Percentiles rank a stretch among this genome's conserved stretches.
These are phyloP conservation scores for Vigna hirtella DNA, from an alignment of 306 rosid genomes.

Conservation along the genomic window DNA sequence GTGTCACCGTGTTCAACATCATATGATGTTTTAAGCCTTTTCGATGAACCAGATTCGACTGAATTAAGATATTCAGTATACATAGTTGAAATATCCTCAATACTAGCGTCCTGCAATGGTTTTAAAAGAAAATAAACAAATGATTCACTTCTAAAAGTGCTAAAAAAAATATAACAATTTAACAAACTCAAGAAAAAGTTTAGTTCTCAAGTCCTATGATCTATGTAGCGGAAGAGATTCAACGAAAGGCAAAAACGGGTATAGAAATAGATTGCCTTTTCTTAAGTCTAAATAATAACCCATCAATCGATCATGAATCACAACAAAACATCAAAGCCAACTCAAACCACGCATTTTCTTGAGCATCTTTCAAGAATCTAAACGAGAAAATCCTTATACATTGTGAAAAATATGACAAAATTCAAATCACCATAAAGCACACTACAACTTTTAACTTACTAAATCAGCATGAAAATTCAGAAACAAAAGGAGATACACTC, in stretches of 20 bases:
- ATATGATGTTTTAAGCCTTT: conserved; percentile 24
- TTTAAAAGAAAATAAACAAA: conserved; percentile 13
- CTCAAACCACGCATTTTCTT: conserved; percentile 2
- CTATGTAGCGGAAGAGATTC: too few species aligned
- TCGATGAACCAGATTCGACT: conserved; percentile 10
- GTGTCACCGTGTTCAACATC: neutral
- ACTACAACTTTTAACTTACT: conserved; percentile 10
- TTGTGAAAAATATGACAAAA: conserved; percentile 21
- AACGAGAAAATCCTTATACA: conserved; percentile 34
- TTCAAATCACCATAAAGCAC: conserved; percentile 24
- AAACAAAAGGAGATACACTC: conserved; percentile 23
- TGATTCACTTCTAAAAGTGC: conserved; percentile 16
- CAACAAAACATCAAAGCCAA: conserved; percentile 14
- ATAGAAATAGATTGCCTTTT: too few species aligned
- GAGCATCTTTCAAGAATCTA: neutral
- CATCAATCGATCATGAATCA: neutral
- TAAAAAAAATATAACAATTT: neutral
- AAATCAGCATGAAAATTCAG: neutral
- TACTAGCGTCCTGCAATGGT: conserved; percentile 42
- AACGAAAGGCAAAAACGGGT: too few species aligned
- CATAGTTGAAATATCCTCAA: neutral
- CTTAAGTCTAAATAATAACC: neutral
- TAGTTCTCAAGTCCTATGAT: neutral
- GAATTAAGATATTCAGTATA: conserved; percentile 26
- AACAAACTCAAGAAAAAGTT: neutral